A percentile compares a stretch with the other conserved stretches of the same genome.
Conservation (phyloP, 2,329 filamentous ascomycete species). For the Sclerotinia glacialis region DNA sequence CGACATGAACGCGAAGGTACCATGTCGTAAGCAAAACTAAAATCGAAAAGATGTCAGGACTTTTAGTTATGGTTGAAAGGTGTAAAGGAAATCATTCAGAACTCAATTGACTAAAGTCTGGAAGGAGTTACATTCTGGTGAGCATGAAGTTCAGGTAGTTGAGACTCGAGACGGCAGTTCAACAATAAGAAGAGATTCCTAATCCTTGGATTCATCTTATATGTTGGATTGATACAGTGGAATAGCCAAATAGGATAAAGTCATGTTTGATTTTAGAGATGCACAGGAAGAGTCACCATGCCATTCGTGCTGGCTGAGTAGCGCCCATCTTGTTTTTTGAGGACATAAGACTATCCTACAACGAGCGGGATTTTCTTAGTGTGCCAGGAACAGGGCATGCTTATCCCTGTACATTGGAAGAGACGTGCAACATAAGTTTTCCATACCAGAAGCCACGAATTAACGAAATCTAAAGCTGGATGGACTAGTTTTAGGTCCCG, state of each 20-base stretch:
- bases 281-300: not conserved
- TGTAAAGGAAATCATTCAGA: not conserved
- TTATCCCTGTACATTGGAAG: not conserved
- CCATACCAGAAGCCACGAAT: not conserved
- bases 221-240: not conserved
- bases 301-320: not conserved
- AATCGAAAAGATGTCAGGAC: not conserved
- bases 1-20: not conserved
- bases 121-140: not conserved
- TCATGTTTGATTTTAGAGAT: not conserved
- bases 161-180: not conserved
- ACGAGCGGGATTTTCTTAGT: not conserved
- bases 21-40: not conserved
- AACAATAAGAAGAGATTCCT: not conserved
- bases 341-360: not conserved
- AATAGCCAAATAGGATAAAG: not conserved
- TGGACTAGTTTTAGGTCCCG: not conserved
- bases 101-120: not conserved
- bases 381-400: not conserved
- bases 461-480: not conserved
- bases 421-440: constrained; percentile 4
- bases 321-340: not conserved
- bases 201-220: not conserved
- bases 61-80: not conserved
- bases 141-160: not conserved